These are phyloP conservation scores for Berberis thunbergii DNA, from an alignment of 164 flowering plant species.

Conservation along the genomic window DNA sequence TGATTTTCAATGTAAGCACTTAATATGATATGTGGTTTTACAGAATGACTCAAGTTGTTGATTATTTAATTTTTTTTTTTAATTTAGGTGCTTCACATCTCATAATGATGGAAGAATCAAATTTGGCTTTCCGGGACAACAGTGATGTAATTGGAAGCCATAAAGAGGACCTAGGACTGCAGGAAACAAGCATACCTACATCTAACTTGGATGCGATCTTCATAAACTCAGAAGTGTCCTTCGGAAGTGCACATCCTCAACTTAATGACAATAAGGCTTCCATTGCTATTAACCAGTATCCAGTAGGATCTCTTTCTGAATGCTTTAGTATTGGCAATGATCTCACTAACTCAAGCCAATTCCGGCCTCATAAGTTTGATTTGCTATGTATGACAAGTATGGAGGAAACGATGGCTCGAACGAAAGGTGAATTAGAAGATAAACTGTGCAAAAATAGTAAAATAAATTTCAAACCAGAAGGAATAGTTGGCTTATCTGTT, in stretches of 20 bases:
- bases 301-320: slow-evolving; percentile 5
- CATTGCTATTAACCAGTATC: slow-evolving; percentile 12
- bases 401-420: slow-evolving; percentile 6
- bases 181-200: slow-evolving; percentile 13
- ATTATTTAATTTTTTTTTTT: slow-evolving; percentile 4
- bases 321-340: slow-evolving; percentile 6
- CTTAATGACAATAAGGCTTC: slow-evolving; percentile 15
- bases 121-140: slow-evolving; percentile 2
- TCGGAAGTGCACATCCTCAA: slow-evolving; percentile 12
- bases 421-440: slow-evolving; percentile 14
- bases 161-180: slow-evolving; percentile 11
- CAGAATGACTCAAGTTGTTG: background rate
- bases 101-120: slow-evolving; percentile 6
- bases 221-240: slow-evolving; percentile 14
- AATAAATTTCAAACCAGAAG: background rate
- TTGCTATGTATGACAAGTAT: slow-evolving; percentile 8
- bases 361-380: slow-evolving; percentile 5
- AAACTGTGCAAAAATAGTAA: slow-evolving; percentile 7
- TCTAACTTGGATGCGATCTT: slow-evolving; percentile 9
- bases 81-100: slow-evolving; percentile 24
- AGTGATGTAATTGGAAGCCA: slow-evolving; percentile 11
- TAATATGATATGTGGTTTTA: background rate
- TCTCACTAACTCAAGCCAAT: slow-evolving; percentile 6
- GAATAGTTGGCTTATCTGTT: slow-evolving; percentile 5
- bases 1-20: background rate